phyloP scores from a whole-genome alignment of 306 rosid genomes.

The Coriaria nepalensis region DNA sequence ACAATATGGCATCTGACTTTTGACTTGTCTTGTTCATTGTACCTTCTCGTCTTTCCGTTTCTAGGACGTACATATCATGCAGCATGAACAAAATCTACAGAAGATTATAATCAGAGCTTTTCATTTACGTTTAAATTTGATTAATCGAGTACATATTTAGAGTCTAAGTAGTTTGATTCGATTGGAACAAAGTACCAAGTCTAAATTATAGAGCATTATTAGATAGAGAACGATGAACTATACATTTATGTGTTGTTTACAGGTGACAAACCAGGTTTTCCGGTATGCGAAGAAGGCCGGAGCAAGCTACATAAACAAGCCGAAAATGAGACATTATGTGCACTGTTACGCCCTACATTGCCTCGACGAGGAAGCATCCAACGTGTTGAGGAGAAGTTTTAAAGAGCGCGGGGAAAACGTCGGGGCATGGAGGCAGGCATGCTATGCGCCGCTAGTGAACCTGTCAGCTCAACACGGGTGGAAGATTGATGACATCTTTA shows the following conservation, averaged over 20 bases:
- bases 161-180: no score
- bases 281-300: slow-evolving; percentile 83
- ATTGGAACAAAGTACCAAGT: no score
- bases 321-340: slow-evolving; percentile 95
- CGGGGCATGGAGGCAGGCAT: slow-evolving; percentile 81
- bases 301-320: slow-evolving; percentile 92
- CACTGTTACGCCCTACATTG: slow-evolving; percentile 90
- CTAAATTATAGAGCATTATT: no score
- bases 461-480: slow-evolving; percentile 72
- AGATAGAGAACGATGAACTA: neutral
- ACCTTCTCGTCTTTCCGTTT: no score
- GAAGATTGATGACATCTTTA: slow-evolving; percentile 91
- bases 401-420: slow-evolving; percentile 84
- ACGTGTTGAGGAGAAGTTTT: slow-evolving; percentile 45
- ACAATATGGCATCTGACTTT: no score
- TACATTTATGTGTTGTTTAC: neutral
- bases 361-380: slow-evolving; percentile 62
- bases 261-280: slow-evolving; percentile 89
- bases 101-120: no score
- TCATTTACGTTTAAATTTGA: no score
- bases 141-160: no score
- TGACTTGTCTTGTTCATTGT: no score
- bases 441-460: slow-evolving; percentile 69
- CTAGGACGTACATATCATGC: no score
- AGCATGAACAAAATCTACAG: no score